Percentiles rank a stretch among this genome's conserved stretches.
Conservation (phyloP, 2,329 filamentous ascomycete genomes). For the Metarhizium rileyi region DNA sequence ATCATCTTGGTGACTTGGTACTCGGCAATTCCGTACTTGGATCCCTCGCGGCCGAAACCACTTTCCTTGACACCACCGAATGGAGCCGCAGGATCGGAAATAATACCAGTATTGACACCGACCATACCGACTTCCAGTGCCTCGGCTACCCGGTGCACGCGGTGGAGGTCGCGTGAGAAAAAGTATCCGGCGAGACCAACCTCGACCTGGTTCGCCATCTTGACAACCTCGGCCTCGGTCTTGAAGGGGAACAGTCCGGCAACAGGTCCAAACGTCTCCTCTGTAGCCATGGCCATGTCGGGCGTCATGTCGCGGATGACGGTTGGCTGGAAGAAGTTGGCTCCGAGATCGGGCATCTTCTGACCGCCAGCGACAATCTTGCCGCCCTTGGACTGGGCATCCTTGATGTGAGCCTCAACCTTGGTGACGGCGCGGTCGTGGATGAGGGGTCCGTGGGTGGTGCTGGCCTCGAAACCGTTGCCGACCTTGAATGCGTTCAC, state of each 20-base stretch:
- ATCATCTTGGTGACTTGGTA: conserved; percentile 64
- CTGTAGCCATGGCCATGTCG: conserved; percentile 73
- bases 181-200: conserved; percentile 94
- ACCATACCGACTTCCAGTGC: conserved; percentile 79
- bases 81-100: conserved; percentile 46
- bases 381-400: conserved; percentile 69
- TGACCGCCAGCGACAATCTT: conserved; percentile 68
- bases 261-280: conserved; percentile 95
- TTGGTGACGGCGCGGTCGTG: conserved; percentile 74
- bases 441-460: conserved; percentile 76
- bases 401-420: conserved; percentile 68
- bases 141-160: conserved; percentile 54
- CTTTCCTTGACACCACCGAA: conserved; percentile 80
- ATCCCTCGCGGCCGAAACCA: conserved; percentile 72
- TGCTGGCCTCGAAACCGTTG: conserved; percentile 57
- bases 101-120: conserved; percentile 67
- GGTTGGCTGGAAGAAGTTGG: conserved; percentile 84
- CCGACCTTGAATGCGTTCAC: conserved; percentile 69
- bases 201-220: conserved; percentile 68
- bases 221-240: conserved; percentile 79
- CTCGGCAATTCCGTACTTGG: conserved; percentile 66
- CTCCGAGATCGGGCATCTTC: conserved; percentile 61
- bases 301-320: conserved; percentile 78
- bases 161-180: conserved; percentile 58
- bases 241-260: conserved; percentile 84